These are phyloP conservation scores for Tulasnella sp. DNA, from an alignment of 768 basidiomycete species.

Conservation along the genomic window DNA sequence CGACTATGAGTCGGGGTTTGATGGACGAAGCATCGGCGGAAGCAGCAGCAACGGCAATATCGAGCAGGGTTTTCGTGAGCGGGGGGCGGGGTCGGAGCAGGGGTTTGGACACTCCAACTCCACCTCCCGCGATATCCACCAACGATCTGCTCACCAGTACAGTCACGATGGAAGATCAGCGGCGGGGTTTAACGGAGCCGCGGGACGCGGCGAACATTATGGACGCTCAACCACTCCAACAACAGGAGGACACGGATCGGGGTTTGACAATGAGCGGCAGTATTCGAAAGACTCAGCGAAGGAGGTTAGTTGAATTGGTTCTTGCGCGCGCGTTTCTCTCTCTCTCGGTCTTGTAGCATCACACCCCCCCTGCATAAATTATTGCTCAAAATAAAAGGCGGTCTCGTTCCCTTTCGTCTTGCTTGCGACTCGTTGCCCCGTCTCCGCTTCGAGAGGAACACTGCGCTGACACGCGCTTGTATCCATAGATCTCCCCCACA, in stretches of 20 bases:
- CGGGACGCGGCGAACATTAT: constrained; percentile 16
- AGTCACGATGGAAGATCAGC: constrained; percentile 17
- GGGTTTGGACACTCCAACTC: constrained; percentile 27
- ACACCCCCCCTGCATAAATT: constrained; percentile 7
- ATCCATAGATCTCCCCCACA: constrained; percentile 21
- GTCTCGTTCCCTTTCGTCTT: not conserved
- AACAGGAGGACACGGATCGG: not conserved
- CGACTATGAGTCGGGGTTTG: constrained; percentile 16
- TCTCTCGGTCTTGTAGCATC: not conserved
- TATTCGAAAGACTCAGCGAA: constrained; percentile 23
- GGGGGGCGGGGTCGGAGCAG: constrained; percentile 28
- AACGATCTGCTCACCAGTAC: constrained; percentile 18
- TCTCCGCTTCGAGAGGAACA: not conserved
- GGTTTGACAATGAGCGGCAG: constrained; percentile 22
- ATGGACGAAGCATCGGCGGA: constrained; percentile 4
- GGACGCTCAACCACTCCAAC: constrained; percentile 1
- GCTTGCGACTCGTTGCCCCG: not conserved
- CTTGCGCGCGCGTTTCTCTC: not conserved
- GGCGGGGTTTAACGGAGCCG: constrained; percentile 19
- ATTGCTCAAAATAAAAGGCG: constrained; percentile 6
- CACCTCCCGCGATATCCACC: constrained; percentile 28
- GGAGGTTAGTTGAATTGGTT: constrained; percentile 20
- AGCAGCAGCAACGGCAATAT: constrained; percentile 10
- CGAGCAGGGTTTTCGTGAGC: constrained; percentile 30
- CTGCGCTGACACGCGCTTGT: constrained; percentile 18